Base-by-base conservation (phyloP, 1,284 basidiomycete species). In the Cryptococcus sp. region DNA sequence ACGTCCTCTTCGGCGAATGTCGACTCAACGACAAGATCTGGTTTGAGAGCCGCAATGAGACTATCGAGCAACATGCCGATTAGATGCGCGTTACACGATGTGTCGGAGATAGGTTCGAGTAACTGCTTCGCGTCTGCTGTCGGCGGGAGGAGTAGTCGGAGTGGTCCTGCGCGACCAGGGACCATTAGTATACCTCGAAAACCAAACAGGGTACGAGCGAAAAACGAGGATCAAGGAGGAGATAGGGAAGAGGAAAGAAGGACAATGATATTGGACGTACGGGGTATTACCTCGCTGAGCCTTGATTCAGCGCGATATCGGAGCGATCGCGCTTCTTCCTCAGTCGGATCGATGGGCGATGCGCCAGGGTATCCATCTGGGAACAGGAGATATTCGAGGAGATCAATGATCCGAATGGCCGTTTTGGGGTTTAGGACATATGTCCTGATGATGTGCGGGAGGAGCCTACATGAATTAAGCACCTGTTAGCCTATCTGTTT, bases 41-140 rank as follows among this genome's bases (percentile, higher is more conserved):
- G 76, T 1, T 72, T 54, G 5, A 75, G 25, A 4, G 67, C 49
- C 1, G 41, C 68, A 6, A 72, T 61, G 8, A 68, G 47, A 16
- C 66, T 56, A 41, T 72, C 66, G n/a, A 71, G 55, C 1, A 76
- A 22, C 63, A 75, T 70, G 1, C 54, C 70, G 1, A 76, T 61
- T 13, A 78, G 53, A 54, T 77, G 76, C 16, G 71, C 68, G 58
- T 77, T 78, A 41, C 73, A 73, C 5, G 66, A 64, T 3, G 60
- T 13, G 51, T 76, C 60, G 1, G 64, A 61, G 8, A 78, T n/a
- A 0, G 66, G 61, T 20, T 69, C 69, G 5, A 73, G 57, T 1
- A 71, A 38, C 3, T 50, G 23, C 3, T 17, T 6, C 1, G 66
- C 43, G 23, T 66, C 63, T 5, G 30, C 13, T 17, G 41, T 17